These are phyloP conservation scores for Teunomyces cretensis DNA, from an alignment of 805 yeast species.

Conservation along the genomic window DNA sequence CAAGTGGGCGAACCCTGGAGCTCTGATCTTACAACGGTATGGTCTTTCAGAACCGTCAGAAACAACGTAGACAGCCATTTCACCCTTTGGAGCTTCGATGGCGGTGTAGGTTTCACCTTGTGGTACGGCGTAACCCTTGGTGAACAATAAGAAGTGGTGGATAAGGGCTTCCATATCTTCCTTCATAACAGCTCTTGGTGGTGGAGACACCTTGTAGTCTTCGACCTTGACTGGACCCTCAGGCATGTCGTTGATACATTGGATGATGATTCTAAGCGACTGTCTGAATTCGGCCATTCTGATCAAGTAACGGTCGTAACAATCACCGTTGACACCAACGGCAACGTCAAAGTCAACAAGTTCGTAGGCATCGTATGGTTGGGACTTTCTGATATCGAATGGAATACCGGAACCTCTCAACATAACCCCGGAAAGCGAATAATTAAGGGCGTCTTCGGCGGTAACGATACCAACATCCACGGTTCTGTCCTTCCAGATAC, in stretches of 20 bases:
- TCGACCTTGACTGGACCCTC: slow-evolving; percentile 90
- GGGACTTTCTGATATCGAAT: slow-evolving; percentile 79
- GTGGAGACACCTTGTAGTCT: slow-evolving; percentile 82
- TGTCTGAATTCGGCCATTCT: slow-evolving; percentile 94
- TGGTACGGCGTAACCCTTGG: slow-evolving; percentile 87
- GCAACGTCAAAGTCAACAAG: slow-evolving; percentile 83
- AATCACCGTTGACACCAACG: slow-evolving; percentile 85
- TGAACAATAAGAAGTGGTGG: slow-evolving; percentile 83
- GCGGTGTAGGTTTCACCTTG: slow-evolving; percentile 90
- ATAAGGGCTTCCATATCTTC: slow-evolving; percentile 91
- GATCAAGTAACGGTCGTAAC: slow-evolving; percentile 84
- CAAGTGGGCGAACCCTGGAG: slow-evolving; percentile 91
- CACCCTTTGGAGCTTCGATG: slow-evolving; percentile 94
- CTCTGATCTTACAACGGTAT: slow-evolving; percentile 87
- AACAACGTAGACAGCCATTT: slow-evolving; percentile 87
- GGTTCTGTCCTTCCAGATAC: slow-evolving; percentile 90
- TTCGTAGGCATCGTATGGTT: slow-evolving; percentile 89
- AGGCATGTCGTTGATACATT: slow-evolving; percentile 89
- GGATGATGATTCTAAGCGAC: slow-evolving; percentile 83
- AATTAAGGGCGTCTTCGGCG: slow-evolving; percentile 85
- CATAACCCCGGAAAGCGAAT: slow-evolving; percentile 83
- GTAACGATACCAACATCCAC: slow-evolving; percentile 75
- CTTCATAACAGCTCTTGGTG: slow-evolving; percentile 79
- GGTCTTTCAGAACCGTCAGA: slow-evolving; percentile 90
- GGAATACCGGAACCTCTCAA: slow-evolving; percentile 90